phyloP scores from a whole-genome alignment of 2,329 filamentous ascomycete genomes.

The Neobulgaria alba region DNA sequence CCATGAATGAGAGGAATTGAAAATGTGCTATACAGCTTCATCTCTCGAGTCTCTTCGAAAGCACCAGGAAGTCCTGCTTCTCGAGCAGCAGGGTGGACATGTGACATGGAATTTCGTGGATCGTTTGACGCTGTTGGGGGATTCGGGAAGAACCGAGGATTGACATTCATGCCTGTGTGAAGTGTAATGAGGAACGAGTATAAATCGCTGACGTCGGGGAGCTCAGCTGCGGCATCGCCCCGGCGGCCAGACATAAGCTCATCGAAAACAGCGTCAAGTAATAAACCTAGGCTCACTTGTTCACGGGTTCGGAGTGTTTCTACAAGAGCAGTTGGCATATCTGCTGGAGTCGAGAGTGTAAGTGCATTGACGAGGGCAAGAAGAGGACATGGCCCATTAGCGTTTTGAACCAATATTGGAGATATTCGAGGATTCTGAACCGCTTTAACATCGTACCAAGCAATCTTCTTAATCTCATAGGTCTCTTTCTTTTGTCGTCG shows the following conservation, averaged over 20 bases:
- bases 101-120: constrained; percentile 41
- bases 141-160: constrained; percentile 69
- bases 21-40: constrained; percentile 87
- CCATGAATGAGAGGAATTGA: constrained; percentile 84
- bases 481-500: constrained; percentile 48
- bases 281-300: constrained; percentile 74
- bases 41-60: constrained; percentile 81
- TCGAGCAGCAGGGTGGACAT: constrained; percentile 43
- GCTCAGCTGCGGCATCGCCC: constrained; percentile 46
- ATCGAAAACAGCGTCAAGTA: constrained; percentile 86
- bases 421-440: constrained; percentile 61
- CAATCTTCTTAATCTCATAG: constrained; percentile 87
- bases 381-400: constrained; percentile 88
- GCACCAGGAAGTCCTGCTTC: constrained; percentile 51
- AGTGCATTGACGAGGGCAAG: constrained; percentile 90
- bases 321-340: constrained; percentile 60
- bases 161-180: constrained; percentile 97
- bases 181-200: constrained; percentile 81
- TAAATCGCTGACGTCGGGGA: constrained; percentile 83
- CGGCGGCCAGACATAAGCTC: constrained; percentile 77
- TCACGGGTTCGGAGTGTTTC: constrained; percentile 73
- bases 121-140: constrained; percentile 29
- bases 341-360: constrained; percentile 68
- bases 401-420: constrained; percentile 85
- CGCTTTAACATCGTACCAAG: constrained; percentile 63